Evolutionary conservation across 2,329 filamentous ascomycete species (phyloP).

Genomic region (Phoma herbarum): DNA sequence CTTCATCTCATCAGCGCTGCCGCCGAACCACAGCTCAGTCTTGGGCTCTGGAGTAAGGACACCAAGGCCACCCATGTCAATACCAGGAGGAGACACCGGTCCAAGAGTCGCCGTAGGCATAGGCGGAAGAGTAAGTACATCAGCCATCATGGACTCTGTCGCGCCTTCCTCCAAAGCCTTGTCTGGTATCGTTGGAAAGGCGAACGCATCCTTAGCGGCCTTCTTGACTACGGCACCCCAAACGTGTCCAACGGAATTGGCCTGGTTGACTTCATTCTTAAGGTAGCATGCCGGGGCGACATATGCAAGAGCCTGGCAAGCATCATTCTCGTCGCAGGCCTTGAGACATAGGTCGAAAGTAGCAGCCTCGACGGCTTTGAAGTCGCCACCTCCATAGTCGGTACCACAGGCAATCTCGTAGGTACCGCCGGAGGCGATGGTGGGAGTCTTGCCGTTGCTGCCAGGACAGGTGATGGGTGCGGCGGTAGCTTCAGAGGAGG

Average conservation of each 20-base stretch:
- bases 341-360: conserved; percentile 17
- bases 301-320: conserved; percentile 15
- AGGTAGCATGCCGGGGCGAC: conserved; percentile 15
- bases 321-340: conserved; percentile 17
- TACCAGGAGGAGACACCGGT: conserved; percentile 11
- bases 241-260: conserved; percentile 2
- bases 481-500: neutral
- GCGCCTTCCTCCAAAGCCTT: conserved; percentile 9
- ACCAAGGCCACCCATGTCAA: conserved; percentile 20
- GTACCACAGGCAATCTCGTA: conserved; percentile 19
- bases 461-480: conserved; percentile 12
- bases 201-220: conserved; percentile 13
- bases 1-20: conserved; percentile 12
- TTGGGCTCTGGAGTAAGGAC: conserved; percentile 12
- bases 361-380: conserved; percentile 13
- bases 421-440: conserved; percentile 14
- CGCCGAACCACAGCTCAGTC: conserved; percentile 15
- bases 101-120: conserved; percentile 15
- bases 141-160: conserved; percentile 14
- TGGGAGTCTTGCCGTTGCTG: conserved; percentile 15
- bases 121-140: conserved; percentile 16
- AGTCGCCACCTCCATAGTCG: conserved; percentile 14
- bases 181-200: conserved; percentile 7
- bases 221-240: conserved; percentile 17
- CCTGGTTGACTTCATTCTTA: conserved; percentile 18